Percentiles rank a stretch among this genome's conserved stretches.
These are phyloP conservation scores for Schizophyllum commune DNA, from an alignment of 1,284 basidiomycete genomes.

Conservation along the genomic window DNA sequence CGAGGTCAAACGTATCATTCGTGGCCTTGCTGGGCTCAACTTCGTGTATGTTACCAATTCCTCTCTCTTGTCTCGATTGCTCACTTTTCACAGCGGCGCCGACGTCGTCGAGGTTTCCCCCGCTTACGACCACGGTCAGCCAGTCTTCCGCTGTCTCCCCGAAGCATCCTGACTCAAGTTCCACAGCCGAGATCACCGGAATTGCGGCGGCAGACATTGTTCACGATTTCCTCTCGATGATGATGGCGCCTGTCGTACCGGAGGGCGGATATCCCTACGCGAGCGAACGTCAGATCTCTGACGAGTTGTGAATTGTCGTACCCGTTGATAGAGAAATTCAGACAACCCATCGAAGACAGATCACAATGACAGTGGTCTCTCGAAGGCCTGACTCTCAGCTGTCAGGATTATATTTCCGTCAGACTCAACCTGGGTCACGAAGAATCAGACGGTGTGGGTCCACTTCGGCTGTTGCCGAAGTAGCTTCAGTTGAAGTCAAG, in stretches of 20 bases:
- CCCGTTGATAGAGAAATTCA: background rate
- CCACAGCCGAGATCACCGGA: constrained; percentile 58
- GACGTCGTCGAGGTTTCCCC: constrained; percentile 80
- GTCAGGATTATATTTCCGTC: background rate
- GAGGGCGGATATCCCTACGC: background rate
- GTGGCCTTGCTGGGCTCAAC: constrained; percentile 70
- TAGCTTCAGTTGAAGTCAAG: background rate
- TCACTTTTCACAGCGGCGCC: constrained; percentile 39
- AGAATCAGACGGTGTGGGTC: background rate
- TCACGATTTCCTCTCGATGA: constrained; percentile 61
- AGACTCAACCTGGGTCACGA: background rate
- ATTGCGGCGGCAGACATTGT: constrained; percentile 68
- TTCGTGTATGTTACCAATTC: constrained; percentile 52
- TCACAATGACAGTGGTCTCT: too few relatives aligned
- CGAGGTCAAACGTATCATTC: constrained; percentile 71
- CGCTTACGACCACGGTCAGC: constrained; percentile 47
- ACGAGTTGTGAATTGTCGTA: background rate
- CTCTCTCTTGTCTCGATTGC: constrained; percentile 26
- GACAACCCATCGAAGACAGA: too few relatives aligned
- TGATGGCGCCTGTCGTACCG: constrained; percentile 22
- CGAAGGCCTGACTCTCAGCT: background rate
- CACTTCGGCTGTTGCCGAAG: background rate
- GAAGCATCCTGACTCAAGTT: background rate
- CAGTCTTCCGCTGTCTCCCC: background rate
- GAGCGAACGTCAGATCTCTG: background rate